These are phyloP conservation scores for Tricholomella constricta DNA, from an alignment of 768 basidiomycete genomes.

Conservation along the genomic window DNA sequence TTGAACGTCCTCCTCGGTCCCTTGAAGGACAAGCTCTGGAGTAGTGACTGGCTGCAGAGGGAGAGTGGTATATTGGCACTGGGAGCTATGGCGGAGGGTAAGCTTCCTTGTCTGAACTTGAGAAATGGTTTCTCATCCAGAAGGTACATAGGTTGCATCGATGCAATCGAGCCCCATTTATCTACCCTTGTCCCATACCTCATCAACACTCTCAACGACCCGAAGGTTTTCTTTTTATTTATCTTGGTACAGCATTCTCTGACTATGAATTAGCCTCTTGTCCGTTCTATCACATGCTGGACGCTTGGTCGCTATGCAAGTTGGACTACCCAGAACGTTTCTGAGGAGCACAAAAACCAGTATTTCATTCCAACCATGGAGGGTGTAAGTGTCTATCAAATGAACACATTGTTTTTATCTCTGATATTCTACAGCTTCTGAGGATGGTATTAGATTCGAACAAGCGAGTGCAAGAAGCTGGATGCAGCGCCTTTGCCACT, in stretches of 20 bases:
- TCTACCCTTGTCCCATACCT: constrained; percentile 93
- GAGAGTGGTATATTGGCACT: constrained; percentile 96
- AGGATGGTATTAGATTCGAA: constrained; percentile 98
- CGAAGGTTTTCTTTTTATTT: constrained; percentile 62
- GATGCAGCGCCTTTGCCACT: constrained; percentile 98
- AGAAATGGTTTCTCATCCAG: constrained; percentile 6
- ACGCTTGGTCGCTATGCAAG: constrained; percentile 98
- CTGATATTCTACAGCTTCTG: constrained; percentile 64
- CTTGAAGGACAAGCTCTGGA: constrained; percentile 93
- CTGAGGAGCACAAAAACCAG: constrained; percentile 83
- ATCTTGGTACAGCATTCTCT: constrained; percentile 8
- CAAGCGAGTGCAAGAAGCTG: constrained; percentile 98
- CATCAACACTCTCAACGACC: constrained; percentile 85
- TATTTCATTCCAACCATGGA: constrained; percentile 99
- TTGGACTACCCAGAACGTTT: constrained; percentile 88
- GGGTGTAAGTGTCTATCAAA: constrained; percentile 58
- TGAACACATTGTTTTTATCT: constrained; percentile 5
- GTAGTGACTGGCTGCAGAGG: constrained; percentile 87
- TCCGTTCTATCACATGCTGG: constrained; percentile 99
- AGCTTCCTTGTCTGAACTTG: constrained; percentile 20
- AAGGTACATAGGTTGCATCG: constrained; percentile 79
- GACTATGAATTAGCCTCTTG: constrained; percentile 68
- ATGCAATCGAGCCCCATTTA: constrained; percentile 91
- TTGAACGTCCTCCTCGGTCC: constrained; percentile 86
- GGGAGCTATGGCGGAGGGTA: constrained; percentile 98